Percentiles rank a stretch among this genome's conserved stretches.
Evolutionary conservation across 306 rosid species (phyloP).

Genomic region (Ormosia semicastrata): DNA sequence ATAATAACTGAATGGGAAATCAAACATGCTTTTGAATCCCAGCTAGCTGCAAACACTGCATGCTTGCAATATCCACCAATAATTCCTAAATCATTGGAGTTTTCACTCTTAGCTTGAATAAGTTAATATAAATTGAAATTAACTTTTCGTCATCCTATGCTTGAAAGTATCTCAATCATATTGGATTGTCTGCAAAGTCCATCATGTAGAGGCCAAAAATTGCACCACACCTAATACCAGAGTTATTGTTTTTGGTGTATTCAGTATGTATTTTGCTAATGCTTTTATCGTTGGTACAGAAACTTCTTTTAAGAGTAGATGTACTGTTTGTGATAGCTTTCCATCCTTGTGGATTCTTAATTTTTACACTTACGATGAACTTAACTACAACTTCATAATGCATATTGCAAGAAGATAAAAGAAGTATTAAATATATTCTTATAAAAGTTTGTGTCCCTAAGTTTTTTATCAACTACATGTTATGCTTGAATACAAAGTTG

Average conservation of each 20-base stretch:
- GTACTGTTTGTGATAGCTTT: slow-evolving; percentile 2
- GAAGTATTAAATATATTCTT: background rate
- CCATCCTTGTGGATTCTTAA: background rate
- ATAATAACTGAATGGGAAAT: background rate
- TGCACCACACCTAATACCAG: background rate
- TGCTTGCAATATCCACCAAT: background rate
- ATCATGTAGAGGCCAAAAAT: background rate
- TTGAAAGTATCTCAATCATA: background rate
- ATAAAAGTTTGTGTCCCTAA: background rate
- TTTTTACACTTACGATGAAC: background rate
- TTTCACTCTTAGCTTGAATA: background rate
- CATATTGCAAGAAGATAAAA: background rate
- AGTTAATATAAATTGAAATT: background rate
- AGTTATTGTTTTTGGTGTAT: background rate
- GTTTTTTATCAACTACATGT: background rate
- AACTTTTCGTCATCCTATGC: slow-evolving; percentile 5
- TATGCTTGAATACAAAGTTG: background rate
- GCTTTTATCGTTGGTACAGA: background rate
- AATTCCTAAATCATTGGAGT: background rate
- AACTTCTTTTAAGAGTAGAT: background rate
- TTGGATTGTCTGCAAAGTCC: background rate
- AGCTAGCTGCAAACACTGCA: background rate
- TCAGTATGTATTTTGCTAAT: background rate
- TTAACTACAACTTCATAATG: background rate
- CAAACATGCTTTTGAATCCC: background rate